Evolutionary conservation across 441 rosid genomes (phyloP).

Genomic region (Populus hybrid): DNA sequence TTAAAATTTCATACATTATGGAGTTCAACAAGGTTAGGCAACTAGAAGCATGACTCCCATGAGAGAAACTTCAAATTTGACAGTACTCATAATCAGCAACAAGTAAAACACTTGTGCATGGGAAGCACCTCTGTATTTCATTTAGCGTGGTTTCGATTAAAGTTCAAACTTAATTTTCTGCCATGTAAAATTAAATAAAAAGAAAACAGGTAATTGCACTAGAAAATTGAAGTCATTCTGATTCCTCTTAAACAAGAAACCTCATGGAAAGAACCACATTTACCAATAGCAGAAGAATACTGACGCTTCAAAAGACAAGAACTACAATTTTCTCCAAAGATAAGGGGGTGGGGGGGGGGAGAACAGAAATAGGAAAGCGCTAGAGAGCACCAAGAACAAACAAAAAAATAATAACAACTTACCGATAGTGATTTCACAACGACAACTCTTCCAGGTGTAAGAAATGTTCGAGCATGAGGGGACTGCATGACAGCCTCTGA

Average conservation of each 20-base stretch:
- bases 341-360: too few species aligned
- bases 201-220: not conserved
- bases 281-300: not conserved
- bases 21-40: not conserved
- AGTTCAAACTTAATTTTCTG: not conserved
- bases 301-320: not conserved
- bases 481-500: slow-evolving; percentile 69
- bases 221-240: not conserved
- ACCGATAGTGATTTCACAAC: slow-evolving; percentile 81
- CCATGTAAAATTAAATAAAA: not conserved
- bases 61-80: not conserved
- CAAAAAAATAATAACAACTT: slow-evolving; percentile 28
- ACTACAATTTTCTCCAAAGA: not conserved
- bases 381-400: not conserved
- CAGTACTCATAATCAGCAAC: not conserved
- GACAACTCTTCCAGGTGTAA: slow-evolving; percentile 78
- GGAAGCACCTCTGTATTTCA: not conserved
- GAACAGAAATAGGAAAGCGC: not conserved
- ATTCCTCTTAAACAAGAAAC: not conserved
- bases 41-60: not conserved
- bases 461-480: slow-evolving; percentile 37
- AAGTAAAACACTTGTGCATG: not conserved
- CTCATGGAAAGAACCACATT: not conserved
- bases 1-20: not conserved
- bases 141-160: not conserved